Conservation (phyloP, 768 basidiomycete genomes). For the Boletellus sp. region DNA sequence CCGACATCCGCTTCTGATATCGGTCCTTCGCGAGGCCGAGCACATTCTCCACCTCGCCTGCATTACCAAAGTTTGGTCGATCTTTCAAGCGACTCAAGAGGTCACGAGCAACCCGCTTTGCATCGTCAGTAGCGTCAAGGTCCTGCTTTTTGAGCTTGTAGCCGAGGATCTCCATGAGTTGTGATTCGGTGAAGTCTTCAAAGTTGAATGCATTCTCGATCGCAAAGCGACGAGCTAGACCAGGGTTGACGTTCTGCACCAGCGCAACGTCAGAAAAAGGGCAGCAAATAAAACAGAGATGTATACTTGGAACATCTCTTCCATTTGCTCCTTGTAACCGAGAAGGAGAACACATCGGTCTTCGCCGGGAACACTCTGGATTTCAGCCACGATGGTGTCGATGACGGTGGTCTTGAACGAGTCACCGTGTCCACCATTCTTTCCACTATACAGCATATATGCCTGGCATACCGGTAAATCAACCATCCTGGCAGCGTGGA, state of each 20-base stretch:
- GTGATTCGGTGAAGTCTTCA: slow-evolving; percentile 55
- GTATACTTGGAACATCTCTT: slow-evolving; percentile 69
- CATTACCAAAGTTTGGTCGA: slow-evolving; percentile 65
- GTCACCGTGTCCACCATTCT: slow-evolving; percentile 35
- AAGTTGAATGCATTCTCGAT: slow-evolving; percentile 70
- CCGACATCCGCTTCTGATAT: slow-evolving; percentile 39
- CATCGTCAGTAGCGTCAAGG: slow-evolving; percentile 50
- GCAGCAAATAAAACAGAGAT: neutral
- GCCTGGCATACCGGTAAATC: neutral
- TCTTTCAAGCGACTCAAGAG: slow-evolving; percentile 33
- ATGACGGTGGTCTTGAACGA: slow-evolving; percentile 65
- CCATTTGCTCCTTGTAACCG: slow-evolving; percentile 64
- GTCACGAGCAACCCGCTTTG: slow-evolving; percentile 55
- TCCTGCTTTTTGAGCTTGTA: slow-evolving; percentile 56
- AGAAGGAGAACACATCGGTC: slow-evolving; percentile 64
- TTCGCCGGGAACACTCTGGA: slow-evolving; percentile 65
- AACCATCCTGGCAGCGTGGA: neutral
- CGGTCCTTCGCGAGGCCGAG: slow-evolving; percentile 47
- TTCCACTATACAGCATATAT: slow-evolving; percentile 51
- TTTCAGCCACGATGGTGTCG: slow-evolving; percentile 71
- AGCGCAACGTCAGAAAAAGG: neutral
- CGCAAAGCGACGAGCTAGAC: slow-evolving; percentile 60
- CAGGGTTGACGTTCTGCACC: slow-evolving; percentile 64
- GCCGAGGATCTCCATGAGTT: slow-evolving; percentile 51
- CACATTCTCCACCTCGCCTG: slow-evolving; percentile 61